Conservation (phyloP, 495 filamentous ascomycete genomes). For the Niebla homalea region DNA sequence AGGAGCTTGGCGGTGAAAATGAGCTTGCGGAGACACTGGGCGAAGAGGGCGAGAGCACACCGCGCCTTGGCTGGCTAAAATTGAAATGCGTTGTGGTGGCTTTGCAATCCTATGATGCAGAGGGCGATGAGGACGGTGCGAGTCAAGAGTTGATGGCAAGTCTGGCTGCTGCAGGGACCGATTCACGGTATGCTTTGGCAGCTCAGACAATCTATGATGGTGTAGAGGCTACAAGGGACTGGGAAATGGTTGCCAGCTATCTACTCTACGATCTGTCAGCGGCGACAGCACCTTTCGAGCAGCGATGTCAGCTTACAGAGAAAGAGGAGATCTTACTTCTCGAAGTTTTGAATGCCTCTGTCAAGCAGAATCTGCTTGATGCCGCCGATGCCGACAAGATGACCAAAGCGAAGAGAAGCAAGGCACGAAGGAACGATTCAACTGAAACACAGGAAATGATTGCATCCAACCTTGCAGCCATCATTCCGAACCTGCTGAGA, state of each 20-base stretch:
- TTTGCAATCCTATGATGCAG: slow-evolving; percentile 60
- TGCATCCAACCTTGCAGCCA: slow-evolving; percentile 55
- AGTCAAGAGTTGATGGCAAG: slow-evolving; percentile 28
- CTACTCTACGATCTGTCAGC: slow-evolving; percentile 81
- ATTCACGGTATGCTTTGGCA: slow-evolving; percentile 75
- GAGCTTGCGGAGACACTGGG: slow-evolving; percentile 51
- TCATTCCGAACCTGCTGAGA: slow-evolving; percentile 74
- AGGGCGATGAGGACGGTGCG: slow-evolving; percentile 27
- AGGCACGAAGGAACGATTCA: slow-evolving; percentile 45
- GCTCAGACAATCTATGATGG: slow-evolving; percentile 73
- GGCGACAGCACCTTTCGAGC: slow-evolving; percentile 32
- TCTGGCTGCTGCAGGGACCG: slow-evolving; percentile 43
- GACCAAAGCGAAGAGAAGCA: slow-evolving; percentile 49
- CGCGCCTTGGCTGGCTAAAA: slow-evolving; percentile 73
- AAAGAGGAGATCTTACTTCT: slow-evolving; percentile 75
- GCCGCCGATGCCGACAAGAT: slow-evolving; percentile 42
- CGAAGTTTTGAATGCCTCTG: slow-evolving; percentile 69
- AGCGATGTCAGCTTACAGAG: slow-evolving; percentile 57
- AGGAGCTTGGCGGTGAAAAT: slow-evolving; percentile 76
- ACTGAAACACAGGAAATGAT: slow-evolving; percentile 57
- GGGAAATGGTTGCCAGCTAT: slow-evolving; percentile 82
- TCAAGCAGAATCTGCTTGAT: slow-evolving; percentile 51
- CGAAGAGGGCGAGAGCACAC: slow-evolving; percentile 59
- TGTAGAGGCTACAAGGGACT: slow-evolving; percentile 63
- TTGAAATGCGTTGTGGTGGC: slow-evolving; percentile 81